phyloP scores from a whole-genome alignment of 805 yeast species.

The Ogataea glucozyma region DNA sequence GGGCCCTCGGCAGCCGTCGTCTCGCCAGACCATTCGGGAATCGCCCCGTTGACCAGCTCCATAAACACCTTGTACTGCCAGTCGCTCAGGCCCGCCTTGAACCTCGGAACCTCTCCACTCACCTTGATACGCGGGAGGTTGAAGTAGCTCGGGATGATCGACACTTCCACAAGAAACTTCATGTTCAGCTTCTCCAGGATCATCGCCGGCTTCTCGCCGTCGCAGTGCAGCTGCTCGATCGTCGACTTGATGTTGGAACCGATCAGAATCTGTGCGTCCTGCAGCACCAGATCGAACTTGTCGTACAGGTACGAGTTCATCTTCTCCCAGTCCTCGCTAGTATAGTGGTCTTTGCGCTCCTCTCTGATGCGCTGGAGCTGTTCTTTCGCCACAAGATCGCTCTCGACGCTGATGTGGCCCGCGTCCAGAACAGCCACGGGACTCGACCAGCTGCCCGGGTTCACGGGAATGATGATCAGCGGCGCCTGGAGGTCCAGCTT shows the following conservation, averaged over 20 bases:
- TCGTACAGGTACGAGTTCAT: constrained; percentile 86
- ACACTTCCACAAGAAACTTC: constrained; percentile 73
- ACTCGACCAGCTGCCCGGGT: constrained; percentile 74
- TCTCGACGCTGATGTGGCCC: constrained; percentile 83
- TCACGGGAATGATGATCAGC: constrained; percentile 79
- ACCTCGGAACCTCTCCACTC: constrained; percentile 73
- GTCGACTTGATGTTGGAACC: constrained; percentile 82
- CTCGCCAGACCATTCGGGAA: too few species aligned
- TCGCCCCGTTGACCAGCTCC: constrained; percentile 67
- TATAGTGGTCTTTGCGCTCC: constrained; percentile 53
- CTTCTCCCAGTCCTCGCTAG: constrained; percentile 70
- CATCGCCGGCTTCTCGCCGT: constrained; percentile 49
- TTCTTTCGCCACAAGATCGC: constrained; percentile 75
- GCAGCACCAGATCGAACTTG: constrained; percentile 70
- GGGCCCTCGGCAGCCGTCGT: too few species aligned
- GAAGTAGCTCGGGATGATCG: constrained; percentile 80
- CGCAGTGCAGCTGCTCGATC: constrained; percentile 64
- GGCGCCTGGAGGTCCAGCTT: constrained; percentile 94
- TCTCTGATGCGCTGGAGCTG: constrained; percentile 68
- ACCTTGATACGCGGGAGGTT: constrained; percentile 71
- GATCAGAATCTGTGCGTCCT: constrained; percentile 84
- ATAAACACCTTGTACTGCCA: constrained; percentile 87
- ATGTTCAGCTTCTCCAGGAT: constrained; percentile 77
- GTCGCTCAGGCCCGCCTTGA: constrained; percentile 76
- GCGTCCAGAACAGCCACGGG: constrained; percentile 94